Percentiles rank a stretch among this genome's conserved stretches.
Evolutionary conservation across 495 filamentous ascomycete genomes (phyloP).

Genomic region (Cenococcum geophilum): DNA sequence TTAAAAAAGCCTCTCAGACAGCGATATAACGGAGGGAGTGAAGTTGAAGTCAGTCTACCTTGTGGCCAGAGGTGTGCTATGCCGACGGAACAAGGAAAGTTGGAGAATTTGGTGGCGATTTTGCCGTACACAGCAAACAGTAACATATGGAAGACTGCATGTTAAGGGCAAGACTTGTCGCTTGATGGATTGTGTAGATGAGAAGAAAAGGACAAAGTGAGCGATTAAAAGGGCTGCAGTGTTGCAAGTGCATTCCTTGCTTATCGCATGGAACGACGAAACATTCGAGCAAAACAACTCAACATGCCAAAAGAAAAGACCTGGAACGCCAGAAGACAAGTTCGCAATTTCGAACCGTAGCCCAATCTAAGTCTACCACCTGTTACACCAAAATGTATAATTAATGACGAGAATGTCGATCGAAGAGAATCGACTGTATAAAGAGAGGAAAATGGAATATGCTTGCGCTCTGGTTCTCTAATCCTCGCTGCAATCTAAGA

Average conservation of each 20-base stretch:
- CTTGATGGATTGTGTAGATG: neutral
- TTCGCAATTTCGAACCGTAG: neutral
- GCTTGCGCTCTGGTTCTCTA: constrained; percentile 4
- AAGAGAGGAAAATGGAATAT: neutral
- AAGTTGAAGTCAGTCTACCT: neutral
- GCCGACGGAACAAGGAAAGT: neutral
- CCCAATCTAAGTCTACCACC: neutral
- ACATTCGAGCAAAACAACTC: neutral
- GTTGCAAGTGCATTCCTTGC: neutral
- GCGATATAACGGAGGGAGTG: neutral
- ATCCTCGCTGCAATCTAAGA: neutral
- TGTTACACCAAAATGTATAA: neutral
- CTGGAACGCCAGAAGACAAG: neutral
- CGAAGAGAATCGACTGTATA: neutral
- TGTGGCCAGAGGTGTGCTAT: neutral
- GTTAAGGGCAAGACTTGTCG: neutral
- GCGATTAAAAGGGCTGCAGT: neutral
- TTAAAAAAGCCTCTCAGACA: neutral
- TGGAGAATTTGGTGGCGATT: neutral
- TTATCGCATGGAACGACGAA: neutral
- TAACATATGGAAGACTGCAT: neutral
- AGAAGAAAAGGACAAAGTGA: neutral
- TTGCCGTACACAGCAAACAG: neutral
- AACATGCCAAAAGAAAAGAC: neutral
- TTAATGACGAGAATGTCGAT: neutral